These are phyloP conservation scores for Phytophthora macrochlamydospora DNA, from an alignment of 352 stramenopile species.

Conservation along the genomic window DNA sequence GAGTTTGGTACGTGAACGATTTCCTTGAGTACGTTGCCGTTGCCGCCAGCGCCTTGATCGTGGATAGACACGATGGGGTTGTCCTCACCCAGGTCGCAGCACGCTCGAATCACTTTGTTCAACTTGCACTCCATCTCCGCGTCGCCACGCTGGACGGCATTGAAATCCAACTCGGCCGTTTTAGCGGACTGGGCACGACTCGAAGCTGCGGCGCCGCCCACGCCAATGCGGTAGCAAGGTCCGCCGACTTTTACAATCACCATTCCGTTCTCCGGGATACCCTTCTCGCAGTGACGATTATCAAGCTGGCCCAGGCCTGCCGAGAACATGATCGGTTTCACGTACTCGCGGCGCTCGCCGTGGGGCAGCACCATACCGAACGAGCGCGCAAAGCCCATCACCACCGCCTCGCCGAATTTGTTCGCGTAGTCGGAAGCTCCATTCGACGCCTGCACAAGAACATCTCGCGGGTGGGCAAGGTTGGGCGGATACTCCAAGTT, in stretches of 20 bases:
- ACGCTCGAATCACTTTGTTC: constrained; percentile 97
- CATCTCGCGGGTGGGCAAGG: constrained; percentile 88
- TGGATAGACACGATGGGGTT: constrained; percentile 99
- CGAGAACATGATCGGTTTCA: constrained; percentile 99
- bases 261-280: constrained; percentile 92
- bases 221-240: constrained; percentile 97
- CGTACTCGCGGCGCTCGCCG: constrained; percentile 97
- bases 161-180: constrained; percentile 96
- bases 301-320: constrained; percentile 96
- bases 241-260: constrained; percentile 98
- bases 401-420: constrained; percentile 98
- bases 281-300: constrained; percentile 91
- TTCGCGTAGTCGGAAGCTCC: constrained; percentile 99
- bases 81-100: constrained; percentile 93
- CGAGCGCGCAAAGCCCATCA: constrained; percentile 95
- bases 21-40: constrained; percentile 99
- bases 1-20: constrained; percentile 79
- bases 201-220: constrained; percentile 95
- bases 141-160: constrained; percentile 98
- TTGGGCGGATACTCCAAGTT: constrained; percentile 84
- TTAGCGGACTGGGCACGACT: constrained; percentile 91
- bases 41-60: constrained; percentile 98
- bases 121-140: constrained; percentile 99
- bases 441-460: constrained; percentile 96
- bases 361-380: constrained; percentile 95